These are phyloP conservation scores for Metarhizium sp. DNA, from an alignment of 2,329 filamentous ascomycete genomes.

Conservation along the genomic window DNA sequence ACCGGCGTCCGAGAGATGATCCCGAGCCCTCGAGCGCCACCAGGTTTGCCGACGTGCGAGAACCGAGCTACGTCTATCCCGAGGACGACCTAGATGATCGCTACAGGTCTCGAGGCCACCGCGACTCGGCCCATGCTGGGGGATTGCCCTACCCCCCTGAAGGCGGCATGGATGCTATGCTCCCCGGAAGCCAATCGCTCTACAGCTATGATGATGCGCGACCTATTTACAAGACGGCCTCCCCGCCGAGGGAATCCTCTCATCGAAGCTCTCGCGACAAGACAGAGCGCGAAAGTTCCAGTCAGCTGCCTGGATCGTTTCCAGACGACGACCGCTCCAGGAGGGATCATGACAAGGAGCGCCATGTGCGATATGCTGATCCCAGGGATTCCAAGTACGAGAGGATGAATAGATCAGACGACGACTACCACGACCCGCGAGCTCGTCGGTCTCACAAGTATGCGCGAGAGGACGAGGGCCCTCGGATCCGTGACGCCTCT, in stretches of 20 bases:
- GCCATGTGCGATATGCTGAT: slow-evolving; percentile 15
- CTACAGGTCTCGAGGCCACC: slow-evolving; percentile 19
- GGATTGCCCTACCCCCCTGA: slow-evolving; percentile 30
- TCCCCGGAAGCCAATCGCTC: slow-evolving; percentile 24
- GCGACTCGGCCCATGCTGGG: slow-evolving; percentile 19
- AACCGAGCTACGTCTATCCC: slow-evolving; percentile 31
- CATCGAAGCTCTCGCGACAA: slow-evolving; percentile 24
- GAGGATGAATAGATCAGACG: slow-evolving; percentile 8
- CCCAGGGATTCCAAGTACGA: slow-evolving; percentile 13
- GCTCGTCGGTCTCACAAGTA: background rate
- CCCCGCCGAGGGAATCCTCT: slow-evolving; percentile 24
- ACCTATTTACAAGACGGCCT: slow-evolving; percentile 23
- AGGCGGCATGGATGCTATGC: slow-evolving; percentile 25
- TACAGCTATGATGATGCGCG: slow-evolving; percentile 31
- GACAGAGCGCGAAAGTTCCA: slow-evolving; percentile 18
- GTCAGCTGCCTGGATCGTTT: slow-evolving; percentile 22
- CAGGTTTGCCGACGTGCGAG: slow-evolving; percentile 29
- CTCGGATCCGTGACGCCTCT: slow-evolving; percentile 10
- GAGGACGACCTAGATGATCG: slow-evolving; percentile 32
- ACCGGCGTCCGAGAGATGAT: slow-evolving; percentile 22
- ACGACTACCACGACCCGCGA: background rate
- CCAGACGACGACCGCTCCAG: slow-evolving; percentile 19
- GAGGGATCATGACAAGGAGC: slow-evolving; percentile 11
- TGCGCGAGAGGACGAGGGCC: slow-evolving; percentile 10
- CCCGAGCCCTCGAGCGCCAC: slow-evolving; percentile 19